Evolutionary conservation across 2,329 filamentous ascomycete genomes (phyloP).

Genomic region (Diplodia corticola): DNA sequence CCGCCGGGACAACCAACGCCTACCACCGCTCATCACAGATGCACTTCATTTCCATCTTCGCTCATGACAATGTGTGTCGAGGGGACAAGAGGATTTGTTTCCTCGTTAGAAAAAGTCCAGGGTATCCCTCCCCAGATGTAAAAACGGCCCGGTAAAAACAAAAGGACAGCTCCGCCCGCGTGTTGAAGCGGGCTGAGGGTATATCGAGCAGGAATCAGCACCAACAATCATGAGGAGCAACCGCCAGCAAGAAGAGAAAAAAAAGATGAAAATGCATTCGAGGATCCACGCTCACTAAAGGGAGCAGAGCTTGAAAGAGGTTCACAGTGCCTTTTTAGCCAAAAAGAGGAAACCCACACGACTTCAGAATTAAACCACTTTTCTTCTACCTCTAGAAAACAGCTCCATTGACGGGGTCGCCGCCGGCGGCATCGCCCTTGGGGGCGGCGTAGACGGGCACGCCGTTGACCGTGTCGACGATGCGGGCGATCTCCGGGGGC

Average conservation of each 20-base stretch:
- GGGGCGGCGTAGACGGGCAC: conserved; percentile 27
- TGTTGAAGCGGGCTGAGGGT: conserved; percentile 19
- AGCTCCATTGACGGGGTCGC: background rate
- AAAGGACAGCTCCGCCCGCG: background rate
- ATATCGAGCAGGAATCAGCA: background rate
- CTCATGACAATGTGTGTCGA: too few relatives aligned
- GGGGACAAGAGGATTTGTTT: too few relatives aligned
- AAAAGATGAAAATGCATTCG: background rate
- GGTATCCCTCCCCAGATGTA: background rate
- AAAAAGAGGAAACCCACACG: background rate
- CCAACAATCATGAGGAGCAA: too few relatives aligned
- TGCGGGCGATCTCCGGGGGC: conserved; percentile 1
- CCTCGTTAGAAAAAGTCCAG: background rate
- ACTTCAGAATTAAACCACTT: background rate
- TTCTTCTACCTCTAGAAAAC: background rate
- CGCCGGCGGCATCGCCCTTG: background rate
- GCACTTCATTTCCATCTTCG: background rate
- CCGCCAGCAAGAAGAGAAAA: background rate
- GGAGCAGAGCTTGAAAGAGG: background rate
- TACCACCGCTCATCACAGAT: background rate
- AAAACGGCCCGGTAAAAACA: background rate
- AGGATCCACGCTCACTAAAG: background rate
- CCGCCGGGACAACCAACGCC: background rate
- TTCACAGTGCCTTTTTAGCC: background rate
- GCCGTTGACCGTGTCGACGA: conserved; percentile 29